These are phyloP conservation scores for Metschnikowia chrysomelidarum DNA, from an alignment of 805 yeast genomes.

Conservation along the genomic window DNA sequence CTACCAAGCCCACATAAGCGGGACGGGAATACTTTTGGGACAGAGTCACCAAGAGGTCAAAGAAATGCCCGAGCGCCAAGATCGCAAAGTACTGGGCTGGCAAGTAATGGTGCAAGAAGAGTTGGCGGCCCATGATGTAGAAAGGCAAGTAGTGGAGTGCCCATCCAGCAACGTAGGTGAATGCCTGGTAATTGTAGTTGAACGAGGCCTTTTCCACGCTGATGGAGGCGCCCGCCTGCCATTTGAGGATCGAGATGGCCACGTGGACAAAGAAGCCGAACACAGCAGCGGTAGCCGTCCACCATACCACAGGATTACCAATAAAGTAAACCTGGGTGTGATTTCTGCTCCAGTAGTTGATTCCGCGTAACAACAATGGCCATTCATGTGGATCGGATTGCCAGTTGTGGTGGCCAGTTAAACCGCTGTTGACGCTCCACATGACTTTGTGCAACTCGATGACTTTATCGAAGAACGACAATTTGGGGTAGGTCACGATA, in stretches of 20 bases:
- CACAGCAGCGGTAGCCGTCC: conserved; percentile 59
- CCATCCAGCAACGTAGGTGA: conserved; percentile 71
- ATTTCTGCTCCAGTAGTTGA: conserved; percentile 71
- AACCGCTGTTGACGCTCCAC: conserved; percentile 75
- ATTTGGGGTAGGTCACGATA: conserved; percentile 46
- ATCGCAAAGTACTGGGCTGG: conserved; percentile 91
- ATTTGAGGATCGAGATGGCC: conserved; percentile 49
- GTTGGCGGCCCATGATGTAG: conserved; percentile 86
- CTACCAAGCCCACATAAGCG: conserved; percentile 45
- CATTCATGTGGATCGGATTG: conserved; percentile 71
- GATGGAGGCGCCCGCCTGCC: conserved; percentile 54
- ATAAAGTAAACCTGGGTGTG: conserved; percentile 63
- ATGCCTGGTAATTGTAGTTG: conserved; percentile 63
- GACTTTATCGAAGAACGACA: conserved; percentile 57
- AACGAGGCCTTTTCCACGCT: conserved; percentile 51
- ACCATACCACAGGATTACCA: conserved; percentile 83
- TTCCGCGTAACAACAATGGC: conserved; percentile 77
- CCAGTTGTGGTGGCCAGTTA: conserved; percentile 67
- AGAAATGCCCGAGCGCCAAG: conserved; percentile 67
- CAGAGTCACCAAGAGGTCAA: conserved; percentile 47
- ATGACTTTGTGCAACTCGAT: conserved; percentile 65
- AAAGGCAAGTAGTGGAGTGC: conserved; percentile 69
- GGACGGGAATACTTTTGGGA: conserved; percentile 41
- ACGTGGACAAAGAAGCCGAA: conserved; percentile 49
- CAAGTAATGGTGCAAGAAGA: conserved; percentile 90